Evolutionary conservation across 306 rosid species (phyloP).

Genomic region (Quercus cerris): DNA sequence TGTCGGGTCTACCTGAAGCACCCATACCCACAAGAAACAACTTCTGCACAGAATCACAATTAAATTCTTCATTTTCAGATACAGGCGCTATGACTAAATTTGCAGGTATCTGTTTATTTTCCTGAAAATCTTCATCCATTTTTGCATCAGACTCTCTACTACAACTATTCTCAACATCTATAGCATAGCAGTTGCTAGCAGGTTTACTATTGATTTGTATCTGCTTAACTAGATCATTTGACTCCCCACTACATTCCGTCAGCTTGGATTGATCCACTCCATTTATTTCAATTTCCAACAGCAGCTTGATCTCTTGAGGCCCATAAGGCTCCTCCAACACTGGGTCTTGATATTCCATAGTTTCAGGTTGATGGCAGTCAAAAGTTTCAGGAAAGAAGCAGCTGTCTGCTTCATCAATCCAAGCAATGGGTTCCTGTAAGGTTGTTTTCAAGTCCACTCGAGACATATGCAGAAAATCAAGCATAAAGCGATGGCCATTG

Average conservation of each 20-base stretch:
- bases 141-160: conserved; percentile 30
- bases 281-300: conserved; percentile 78
- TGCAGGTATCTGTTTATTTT: conserved; percentile 26
- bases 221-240: conserved; percentile 48
- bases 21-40: conserved; percentile 57
- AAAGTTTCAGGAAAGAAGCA: conserved; percentile 84
- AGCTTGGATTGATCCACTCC: conserved; percentile 42
- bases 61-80: conserved; percentile 34
- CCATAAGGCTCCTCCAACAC: conserved; percentile 31
- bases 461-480: conserved; percentile 83
- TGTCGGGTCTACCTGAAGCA: conserved; percentile 28
- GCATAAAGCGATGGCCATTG: conserved; percentile 49
- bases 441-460: conserved; percentile 71
- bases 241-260: conserved; percentile 77
- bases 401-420: conserved; percentile 78
- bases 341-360: conserved; percentile 23
- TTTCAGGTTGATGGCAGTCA: conserved; percentile 21
- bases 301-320: conserved; percentile 59
- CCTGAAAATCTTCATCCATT: conserved; percentile 37
- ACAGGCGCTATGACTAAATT: conserved; percentile 31
- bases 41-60: conserved; percentile 51
- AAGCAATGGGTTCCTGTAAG: conserved; percentile 65
- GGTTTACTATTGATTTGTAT: conserved; percentile 41
- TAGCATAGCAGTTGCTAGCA: conserved; percentile 27
- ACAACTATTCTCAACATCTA: conserved; percentile 61